These are phyloP conservation scores for Geoglossum cookeanum DNA, from an alignment of 2,329 filamentous ascomycete genomes.

Conservation along the genomic window DNA sequence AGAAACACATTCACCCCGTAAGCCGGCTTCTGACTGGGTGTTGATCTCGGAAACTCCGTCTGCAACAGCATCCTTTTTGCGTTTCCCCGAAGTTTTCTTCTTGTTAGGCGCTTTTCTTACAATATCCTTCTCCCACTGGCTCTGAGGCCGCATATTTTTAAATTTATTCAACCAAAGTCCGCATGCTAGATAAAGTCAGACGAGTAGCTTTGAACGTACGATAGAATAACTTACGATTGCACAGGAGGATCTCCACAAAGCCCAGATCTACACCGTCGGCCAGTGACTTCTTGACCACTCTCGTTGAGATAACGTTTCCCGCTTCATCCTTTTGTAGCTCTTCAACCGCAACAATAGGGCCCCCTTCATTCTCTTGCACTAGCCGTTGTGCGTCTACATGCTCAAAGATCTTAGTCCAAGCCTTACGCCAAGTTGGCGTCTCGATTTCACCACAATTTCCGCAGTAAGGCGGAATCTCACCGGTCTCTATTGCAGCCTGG, in stretches of 20 bases:
- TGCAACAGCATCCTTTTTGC: conserved; percentile 6
- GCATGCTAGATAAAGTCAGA: conserved; percentile 39
- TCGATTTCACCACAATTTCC: conserved; percentile 88
- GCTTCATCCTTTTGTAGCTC: conserved; percentile 42
- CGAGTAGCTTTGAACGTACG: conserved; percentile 5
- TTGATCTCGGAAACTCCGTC: conserved; percentile 11
- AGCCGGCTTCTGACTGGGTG: background rate
- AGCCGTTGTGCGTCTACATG: conserved; percentile 53
- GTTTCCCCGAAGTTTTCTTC: conserved; percentile 20
- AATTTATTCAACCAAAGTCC: conserved; percentile 89
- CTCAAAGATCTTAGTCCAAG: conserved; percentile 58
- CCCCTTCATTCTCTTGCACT: conserved; percentile 47
- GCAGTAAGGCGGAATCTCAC: conserved; percentile 75
- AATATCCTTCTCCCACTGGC: conserved; percentile 57
- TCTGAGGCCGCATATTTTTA: conserved; percentile 61
- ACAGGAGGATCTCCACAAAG: conserved; percentile 59
- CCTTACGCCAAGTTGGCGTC: conserved; percentile 89
- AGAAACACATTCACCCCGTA: conserved; percentile 6
- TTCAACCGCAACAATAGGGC: conserved; percentile 56
- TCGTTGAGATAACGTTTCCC: conserved; percentile 45
- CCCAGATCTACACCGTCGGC: conserved; percentile 41
- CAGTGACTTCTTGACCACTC: conserved; percentile 60
- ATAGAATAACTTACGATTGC: conserved; percentile 50
- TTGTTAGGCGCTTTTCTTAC: conserved; percentile 18
- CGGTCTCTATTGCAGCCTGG: conserved; percentile 45